Percentiles rank a stretch among this genome's conserved stretches.
Evolutionary conservation across 176 grass and related monocot genomes (phyloP).

Genomic region (Oryza australiensis): DNA sequence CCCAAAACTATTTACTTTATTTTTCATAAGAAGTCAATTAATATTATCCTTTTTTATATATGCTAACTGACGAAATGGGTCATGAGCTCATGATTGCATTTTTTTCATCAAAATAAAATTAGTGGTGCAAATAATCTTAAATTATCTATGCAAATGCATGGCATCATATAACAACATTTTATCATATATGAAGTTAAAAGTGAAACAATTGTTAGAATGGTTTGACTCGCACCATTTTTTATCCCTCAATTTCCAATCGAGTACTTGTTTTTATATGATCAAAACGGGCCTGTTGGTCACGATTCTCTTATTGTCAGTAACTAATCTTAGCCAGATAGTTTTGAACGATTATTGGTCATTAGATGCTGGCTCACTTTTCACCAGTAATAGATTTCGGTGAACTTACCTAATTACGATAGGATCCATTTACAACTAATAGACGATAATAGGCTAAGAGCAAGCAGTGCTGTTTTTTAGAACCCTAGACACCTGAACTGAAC

Average conservation of each 20-base stretch:
- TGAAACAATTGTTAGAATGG: neutral
- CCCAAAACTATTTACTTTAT: neutral
- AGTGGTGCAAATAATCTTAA: neutral
- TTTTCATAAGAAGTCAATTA: neutral
- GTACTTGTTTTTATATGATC: conserved; percentile 14
- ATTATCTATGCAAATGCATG: neutral
- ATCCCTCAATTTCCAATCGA: neutral
- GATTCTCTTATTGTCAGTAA: neutral
- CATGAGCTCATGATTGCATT: neutral
- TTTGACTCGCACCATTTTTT: neutral
- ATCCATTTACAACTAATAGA: neutral
- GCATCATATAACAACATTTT: neutral
- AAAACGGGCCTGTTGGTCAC: neutral
- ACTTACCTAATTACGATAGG: neutral
- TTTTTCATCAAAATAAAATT: neutral
- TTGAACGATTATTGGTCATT: neutral
- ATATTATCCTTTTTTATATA: neutral
- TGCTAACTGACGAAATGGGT: neutral
- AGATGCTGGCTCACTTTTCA: neutral
- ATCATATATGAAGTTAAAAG: neutral
- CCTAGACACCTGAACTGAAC: neutral
- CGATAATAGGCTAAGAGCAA: neutral
- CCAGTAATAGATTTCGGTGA: neutral
- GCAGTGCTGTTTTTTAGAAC: neutral
- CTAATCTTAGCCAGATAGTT: neutral